Conservation (phyloP, 345 rosid genomes). For the Citrus glauca region DNA sequence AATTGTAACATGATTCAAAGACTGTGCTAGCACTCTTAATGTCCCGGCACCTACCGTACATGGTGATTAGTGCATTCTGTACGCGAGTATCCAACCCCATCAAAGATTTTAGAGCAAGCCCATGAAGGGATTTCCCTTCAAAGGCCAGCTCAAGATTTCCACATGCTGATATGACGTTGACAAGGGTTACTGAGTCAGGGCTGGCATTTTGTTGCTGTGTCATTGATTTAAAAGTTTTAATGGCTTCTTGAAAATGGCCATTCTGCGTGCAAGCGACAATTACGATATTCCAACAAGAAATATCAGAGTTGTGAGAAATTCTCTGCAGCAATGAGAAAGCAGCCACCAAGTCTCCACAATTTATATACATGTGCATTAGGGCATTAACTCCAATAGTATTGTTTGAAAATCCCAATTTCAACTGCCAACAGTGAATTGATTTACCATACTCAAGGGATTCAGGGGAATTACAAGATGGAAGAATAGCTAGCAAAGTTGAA, state of each 20-base stretch:
- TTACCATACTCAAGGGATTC: constrained; percentile 40
- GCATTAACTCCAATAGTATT: constrained; percentile 32
- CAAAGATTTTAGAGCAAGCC: constrained; percentile 39
- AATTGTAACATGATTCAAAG: constrained; percentile 29
- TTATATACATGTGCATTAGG: constrained; percentile 38
- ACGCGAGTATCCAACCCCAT: constrained; percentile 37
- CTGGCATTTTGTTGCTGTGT: constrained; percentile 20
- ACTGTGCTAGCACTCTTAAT: constrained; percentile 40
- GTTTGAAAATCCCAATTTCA: constrained; percentile 40
- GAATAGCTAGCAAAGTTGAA: constrained; percentile 45
- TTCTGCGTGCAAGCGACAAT: constrained; percentile 37
- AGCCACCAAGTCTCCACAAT: constrained; percentile 29
- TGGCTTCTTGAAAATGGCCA: constrained; percentile 33
- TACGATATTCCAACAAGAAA: constrained; percentile 47
- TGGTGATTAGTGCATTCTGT: constrained; percentile 53
- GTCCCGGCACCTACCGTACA: constrained; percentile 61
- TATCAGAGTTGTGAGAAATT: constrained; percentile 25
- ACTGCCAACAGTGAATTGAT: constrained; percentile 44
- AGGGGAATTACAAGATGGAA: constrained; percentile 40
- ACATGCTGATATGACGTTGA: constrained; percentile 38
- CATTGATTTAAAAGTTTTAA: constrained; percentile 44
- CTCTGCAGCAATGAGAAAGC: constrained; percentile 30
- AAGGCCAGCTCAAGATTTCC: constrained; percentile 42
- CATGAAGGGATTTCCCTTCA: constrained; percentile 48
- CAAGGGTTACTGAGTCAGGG: constrained; percentile 43